Base-by-base conservation (phyloP, 176 grass and related monocot species). In the Bonia amplexicaulis region DNA sequence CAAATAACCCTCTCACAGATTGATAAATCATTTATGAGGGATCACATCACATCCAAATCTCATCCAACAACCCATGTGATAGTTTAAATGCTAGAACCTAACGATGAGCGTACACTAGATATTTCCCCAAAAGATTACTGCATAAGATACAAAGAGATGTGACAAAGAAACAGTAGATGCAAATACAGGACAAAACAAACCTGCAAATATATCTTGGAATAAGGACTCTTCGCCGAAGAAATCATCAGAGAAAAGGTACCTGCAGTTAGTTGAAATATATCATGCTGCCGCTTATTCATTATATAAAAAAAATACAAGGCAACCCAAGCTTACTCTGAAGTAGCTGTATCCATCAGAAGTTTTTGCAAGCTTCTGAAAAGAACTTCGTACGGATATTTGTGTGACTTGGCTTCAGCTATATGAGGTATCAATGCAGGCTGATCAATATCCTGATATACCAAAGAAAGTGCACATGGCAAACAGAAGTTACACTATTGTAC, bases 351-450 rank as follows among this genome's bases (percentile, higher is more conserved):
- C 84, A 98, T 98, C 79, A 98, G 72, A 87, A 98, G 96, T 74
- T 98, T 98, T 75, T 98, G 96, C 71, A 98, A 93, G 90, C 96
- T 98, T 79, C 96, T 95, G 85, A 98, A 98, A 74, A 98, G 96
- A 90, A 98, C 96, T 88, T 98, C 93, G 85, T 98, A 98, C 65
- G 96, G 91, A 85, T 95, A 98, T 80, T 98, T 98, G 29, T 91
- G 83, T 78, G 96, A 95, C 80, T 98, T 98, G 31, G 96, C 96
- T 85, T 98, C 96, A 45, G 96, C 91, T 89, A 98, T 98, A 84
- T 98, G 96, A 82, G 96, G 96, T 90, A 98, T 98, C 85, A 98
- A 92, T 81, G 96, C 96, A 47, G 96, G 96, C 64, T 95, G 96
- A 81, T 98, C 96, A 81, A 95, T 98, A 88, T 98, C 96, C 96